phyloP scores from a whole-genome alignment of 2,329 filamentous ascomycete genomes.

The Penicillium sp. region DNA sequence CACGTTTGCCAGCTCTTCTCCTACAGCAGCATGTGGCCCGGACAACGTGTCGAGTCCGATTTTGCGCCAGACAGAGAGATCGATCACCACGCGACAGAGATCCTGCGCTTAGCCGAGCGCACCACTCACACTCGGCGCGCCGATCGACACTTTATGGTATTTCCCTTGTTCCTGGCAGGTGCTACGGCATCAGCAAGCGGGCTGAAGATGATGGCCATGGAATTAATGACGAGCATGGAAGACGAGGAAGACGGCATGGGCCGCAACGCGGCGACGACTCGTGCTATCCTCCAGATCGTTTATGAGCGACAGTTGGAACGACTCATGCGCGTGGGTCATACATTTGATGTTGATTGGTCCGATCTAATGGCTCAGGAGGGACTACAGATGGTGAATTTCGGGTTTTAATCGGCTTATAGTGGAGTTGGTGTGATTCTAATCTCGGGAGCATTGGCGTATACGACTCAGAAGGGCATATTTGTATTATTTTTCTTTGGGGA shows the following conservation, averaged over 20 bases:
- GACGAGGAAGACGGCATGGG: slow-evolving; percentile 46
- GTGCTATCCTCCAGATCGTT: slow-evolving; percentile 48
- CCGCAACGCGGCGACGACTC: slow-evolving; percentile 47
- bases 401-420: slow-evolving; percentile 35
- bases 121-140: slow-evolving; percentile 41
- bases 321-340: slow-evolving; percentile 40
- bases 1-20: slow-evolving; percentile 53
- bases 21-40: slow-evolving; percentile 55
- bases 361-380: slow-evolving; percentile 48
- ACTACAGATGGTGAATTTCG: slow-evolving; percentile 53
- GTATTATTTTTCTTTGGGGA: slow-evolving; percentile 4
- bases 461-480: slow-evolving; percentile 1
- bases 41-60: slow-evolving; percentile 45
- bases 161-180: slow-evolving; percentile 57
- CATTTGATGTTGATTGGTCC: slow-evolving; percentile 52
- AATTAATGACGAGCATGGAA: slow-evolving; percentile 52
- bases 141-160: slow-evolving; percentile 50
- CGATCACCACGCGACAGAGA: slow-evolving; percentile 44
- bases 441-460: slow-evolving; percentile 4
- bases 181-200: slow-evolving; percentile 41
- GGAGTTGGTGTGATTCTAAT: slow-evolving; percentile 4
- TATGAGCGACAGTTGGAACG: slow-evolving; percentile 50
- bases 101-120: slow-evolving; percentile 46
- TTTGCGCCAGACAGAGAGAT: slow-evolving; percentile 45
- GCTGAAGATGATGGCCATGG: slow-evolving; percentile 49